Base-by-base conservation (phyloP, 208 protist genomes). In the Leishmania martiniquensis region DNA sequence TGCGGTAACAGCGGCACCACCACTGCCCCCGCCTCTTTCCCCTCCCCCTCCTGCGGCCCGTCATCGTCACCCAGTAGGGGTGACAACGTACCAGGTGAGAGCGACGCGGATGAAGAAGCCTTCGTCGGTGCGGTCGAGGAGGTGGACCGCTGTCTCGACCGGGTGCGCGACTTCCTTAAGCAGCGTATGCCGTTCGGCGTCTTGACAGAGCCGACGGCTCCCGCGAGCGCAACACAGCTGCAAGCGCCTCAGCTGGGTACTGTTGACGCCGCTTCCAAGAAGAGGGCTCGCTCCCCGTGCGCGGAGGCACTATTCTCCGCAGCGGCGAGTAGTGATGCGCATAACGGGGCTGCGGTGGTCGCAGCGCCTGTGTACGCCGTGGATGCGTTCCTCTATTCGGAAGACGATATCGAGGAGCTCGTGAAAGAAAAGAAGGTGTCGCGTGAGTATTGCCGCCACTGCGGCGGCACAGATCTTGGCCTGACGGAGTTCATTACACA, bases 401-500 rank as follows among this genome's bases (percentile, higher is more conserved):
- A 94, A 29, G 84, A 93, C 45, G 87, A 94, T 72, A 84, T 97
- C 22, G 90, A 93, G 39, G 80, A 85, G 62, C 80, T 97, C 3
- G 87, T 89, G 22, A 42, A 85, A 34, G 75, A 52, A 5, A 85
- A 85, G 13, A 60, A 74, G 45, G 54, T 97, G 37, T 63, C 82
- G 5, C 86, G 91, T n/a, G 76, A 92, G 59, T 97, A 95, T 82
- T 97, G 93, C 80, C 42, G 66, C 32, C 42, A 63, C 20, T 97
- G 93, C 82, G 91, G 93, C 1, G 83, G 85, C 42, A 86, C 78
- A 6, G 80, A 91, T 22, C 82, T 95, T 76, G 89, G 78, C 5
- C 73, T 90, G 15, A 68, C 82, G 17, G 87, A 94, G 29, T 97
- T 93, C 60, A 94, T 97, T 68, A 95, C 93, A 29, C 93, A 97